These are phyloP conservation scores for Telopea speciosissima DNA, from an alignment of 177 flowering plant species.

Conservation along the genomic window DNA sequence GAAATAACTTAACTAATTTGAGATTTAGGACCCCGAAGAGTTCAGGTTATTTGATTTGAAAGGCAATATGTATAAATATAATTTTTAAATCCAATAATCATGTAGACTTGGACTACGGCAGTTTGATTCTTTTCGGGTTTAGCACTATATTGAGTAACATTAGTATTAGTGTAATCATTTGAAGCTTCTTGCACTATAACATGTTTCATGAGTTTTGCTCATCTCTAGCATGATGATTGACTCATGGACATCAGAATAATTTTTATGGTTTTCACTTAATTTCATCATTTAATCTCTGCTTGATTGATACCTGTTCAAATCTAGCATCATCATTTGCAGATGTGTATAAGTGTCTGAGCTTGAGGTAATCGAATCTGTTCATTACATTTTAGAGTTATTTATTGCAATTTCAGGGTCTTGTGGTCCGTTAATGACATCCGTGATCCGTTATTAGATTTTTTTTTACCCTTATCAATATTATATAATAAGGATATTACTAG, in stretches of 20 bases:
- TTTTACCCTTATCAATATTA: too few relatives aligned
- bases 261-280: background rate
- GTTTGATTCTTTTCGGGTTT: background rate
- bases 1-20: background rate
- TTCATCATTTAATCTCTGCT: background rate
- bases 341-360: background rate
- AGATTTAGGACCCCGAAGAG: background rate
- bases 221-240: background rate
- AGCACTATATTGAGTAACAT: background rate
- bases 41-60: background rate
- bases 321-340: background rate
- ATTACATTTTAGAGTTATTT: background rate
- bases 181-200: background rate
- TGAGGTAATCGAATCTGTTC: background rate
- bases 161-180: background rate
- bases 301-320: background rate
- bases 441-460: too few relatives aligned
- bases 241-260: background rate
- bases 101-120: background rate
- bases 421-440: too few relatives aligned
- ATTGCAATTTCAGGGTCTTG: too few relatives aligned
- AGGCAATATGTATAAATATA: background rate
- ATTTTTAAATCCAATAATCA: too few relatives aligned
- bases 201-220: background rate
- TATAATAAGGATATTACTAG: too few relatives aligned